These are phyloP conservation scores for Yarrowia galli DNA, from an alignment of 1,139 yeast species.

Conservation along the genomic window DNA sequence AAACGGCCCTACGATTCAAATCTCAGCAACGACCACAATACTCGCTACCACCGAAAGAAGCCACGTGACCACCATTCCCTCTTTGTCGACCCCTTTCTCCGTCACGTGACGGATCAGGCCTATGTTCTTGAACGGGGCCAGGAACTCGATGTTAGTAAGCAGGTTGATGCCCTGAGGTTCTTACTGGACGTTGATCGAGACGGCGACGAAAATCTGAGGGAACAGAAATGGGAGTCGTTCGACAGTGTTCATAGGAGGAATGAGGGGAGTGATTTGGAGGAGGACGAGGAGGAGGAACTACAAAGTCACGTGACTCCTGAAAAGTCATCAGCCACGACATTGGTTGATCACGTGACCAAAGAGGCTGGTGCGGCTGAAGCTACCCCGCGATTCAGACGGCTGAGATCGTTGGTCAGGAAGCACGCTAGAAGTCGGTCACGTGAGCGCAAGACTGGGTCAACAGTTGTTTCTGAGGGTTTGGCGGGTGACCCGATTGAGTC, in stretches of 20 bases:
- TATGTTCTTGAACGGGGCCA: constrained; percentile 7
- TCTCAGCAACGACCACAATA: not conserved
- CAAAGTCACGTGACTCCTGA: too few species aligned
- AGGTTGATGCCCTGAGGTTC: constrained; percentile 5
- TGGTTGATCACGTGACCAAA: not conserved
- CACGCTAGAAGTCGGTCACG: not conserved
- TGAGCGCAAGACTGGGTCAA: too few species aligned
- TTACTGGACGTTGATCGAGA: constrained; percentile 21
- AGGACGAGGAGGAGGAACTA: not conserved
- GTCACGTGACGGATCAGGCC: not conserved
- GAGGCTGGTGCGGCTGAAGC: too few species aligned
- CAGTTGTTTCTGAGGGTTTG: too few species aligned
- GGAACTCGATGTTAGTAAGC: constrained; percentile 13
- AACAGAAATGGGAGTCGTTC: constrained; percentile 23
- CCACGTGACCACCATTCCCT: constrained; percentile 17
- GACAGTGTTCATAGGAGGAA: not conserved
- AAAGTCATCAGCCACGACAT: too few species aligned
- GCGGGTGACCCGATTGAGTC: too few species aligned
- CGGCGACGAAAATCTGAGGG: constrained; percentile 20
- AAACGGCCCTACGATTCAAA: not conserved
- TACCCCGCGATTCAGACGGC: too few species aligned
- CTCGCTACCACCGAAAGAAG: not conserved
- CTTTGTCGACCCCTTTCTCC: not conserved
- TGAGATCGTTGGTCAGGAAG: not conserved
- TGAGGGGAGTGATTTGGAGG: not conserved